Percentiles rank a stretch among this genome's conserved stretches.
Conservation (phyloP, 2,329 filamentous ascomycete species). For the Drechmeria coniospora region DNA sequence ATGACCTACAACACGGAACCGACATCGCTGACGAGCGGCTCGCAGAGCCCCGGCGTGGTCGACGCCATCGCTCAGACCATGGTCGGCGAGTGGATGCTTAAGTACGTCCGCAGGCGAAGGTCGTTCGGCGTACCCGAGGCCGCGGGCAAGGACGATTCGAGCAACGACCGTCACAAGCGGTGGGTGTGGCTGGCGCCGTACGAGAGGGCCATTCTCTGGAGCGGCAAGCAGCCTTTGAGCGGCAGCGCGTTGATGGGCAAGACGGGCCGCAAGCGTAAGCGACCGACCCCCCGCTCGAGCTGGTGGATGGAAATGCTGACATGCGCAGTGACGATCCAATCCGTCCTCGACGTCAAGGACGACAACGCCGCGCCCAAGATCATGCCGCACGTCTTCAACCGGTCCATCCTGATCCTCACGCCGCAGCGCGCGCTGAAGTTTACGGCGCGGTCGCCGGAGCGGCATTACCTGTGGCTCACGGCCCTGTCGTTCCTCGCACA, state of each 20-base stretch:
- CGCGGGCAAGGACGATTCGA: conserved; percentile 51
- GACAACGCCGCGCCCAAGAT: conserved; percentile 74
- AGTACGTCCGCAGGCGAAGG: conserved; percentile 74
- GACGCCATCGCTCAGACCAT: conserved; percentile 96
- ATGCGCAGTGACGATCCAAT: conserved; percentile 71
- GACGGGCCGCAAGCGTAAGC: conserved; percentile 83
- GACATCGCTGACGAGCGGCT: conserved; percentile 36
- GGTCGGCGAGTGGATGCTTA: conserved; percentile 96
- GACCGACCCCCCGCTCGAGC: conserved; percentile 2
- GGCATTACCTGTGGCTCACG: conserved; percentile 90
- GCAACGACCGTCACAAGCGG: conserved; percentile 74
- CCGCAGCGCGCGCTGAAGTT: conserved; percentile 91
- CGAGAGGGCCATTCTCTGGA: conserved; percentile 93
- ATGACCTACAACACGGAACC: conserved; percentile 28
- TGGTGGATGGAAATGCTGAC: conserved; percentile 15
- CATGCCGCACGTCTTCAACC: conserved; percentile 54
- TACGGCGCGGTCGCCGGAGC: conserved; percentile 65
- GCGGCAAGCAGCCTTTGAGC: conserved; percentile 85
- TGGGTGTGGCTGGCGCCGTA: conserved; percentile 99
- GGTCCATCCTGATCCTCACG: conserved; percentile 88
- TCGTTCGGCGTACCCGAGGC: conserved; percentile 70
- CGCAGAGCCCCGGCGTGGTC: conserved; percentile 66
- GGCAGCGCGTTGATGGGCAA: conserved; percentile 85
- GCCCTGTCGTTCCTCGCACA: conserved; percentile 90
- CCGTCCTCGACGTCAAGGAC: conserved; percentile 91